Conservation (phyloP, 2,329 filamentous ascomycete species). For the Acarospora socialis region DNA sequence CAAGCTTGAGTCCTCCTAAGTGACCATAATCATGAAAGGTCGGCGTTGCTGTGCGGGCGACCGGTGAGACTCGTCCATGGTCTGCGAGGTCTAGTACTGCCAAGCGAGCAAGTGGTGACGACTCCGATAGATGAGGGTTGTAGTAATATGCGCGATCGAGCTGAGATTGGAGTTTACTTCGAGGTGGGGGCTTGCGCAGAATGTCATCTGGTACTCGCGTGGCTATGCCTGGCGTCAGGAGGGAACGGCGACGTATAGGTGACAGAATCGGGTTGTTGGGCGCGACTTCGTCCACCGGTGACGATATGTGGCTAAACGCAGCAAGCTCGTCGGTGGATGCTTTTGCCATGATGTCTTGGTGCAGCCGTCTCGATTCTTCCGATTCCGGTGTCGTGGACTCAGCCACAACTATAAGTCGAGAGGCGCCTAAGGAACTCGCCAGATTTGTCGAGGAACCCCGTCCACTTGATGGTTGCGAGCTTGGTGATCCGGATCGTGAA, state of each 20-base stretch:
- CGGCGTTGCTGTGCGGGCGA: conserved; percentile 4
- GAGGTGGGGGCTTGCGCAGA: conserved; percentile 12
- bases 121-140: conserved; percentile 9
- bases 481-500: conserved; percentile 9
- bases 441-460: conserved; percentile 8
- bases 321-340: conserved; percentile 11
- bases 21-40: conserved; percentile 9
- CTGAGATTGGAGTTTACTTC: conserved; percentile 4
- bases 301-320: conserved; percentile 11
- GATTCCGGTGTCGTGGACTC: conserved; percentile 2
- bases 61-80: conserved; percentile 10
- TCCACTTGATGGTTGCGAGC: conserved; percentile 8
- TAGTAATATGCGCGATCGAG: conserved; percentile 9
- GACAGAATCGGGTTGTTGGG: conserved; percentile 10
- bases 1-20: conserved; percentile 12
- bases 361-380: conserved; percentile 8
- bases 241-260: conserved; percentile 11
- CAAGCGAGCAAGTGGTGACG: conserved; percentile 11
- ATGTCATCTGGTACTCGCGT: conserved; percentile 12
- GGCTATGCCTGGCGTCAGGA: conserved; percentile 14
- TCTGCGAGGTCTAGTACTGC: conserved; percentile 6
- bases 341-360: conserved; percentile 12
- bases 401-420: neutral
- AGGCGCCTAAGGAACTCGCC: neutral
- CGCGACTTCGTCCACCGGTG: conserved; percentile 11